Evolutionary conservation across 2,329 filamentous ascomycete genomes (phyloP), one percentile per base, ranked within the genome.

Genomic region (Fusarium siculi): DNA sequence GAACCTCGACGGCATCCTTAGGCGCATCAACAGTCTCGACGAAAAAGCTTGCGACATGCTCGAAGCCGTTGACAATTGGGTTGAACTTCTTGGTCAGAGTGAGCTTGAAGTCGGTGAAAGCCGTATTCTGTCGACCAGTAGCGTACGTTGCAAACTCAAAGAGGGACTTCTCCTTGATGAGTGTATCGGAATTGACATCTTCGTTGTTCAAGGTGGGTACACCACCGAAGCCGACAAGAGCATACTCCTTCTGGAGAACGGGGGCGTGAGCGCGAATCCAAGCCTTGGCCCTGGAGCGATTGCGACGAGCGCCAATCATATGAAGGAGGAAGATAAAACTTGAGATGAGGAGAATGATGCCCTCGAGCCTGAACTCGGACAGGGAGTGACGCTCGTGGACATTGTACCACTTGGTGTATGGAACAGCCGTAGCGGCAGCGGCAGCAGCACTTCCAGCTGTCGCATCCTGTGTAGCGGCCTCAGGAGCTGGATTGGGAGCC

Each of bases 401-500:
- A 63, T 95, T 94, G 85, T 98, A 99, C 96, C 96, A 99, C 86
- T 94, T 94, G 57, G 95, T 97, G 83, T 93, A 98, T 19, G 93
- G 93, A 32, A 87, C 85, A 47, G 81, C 83, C 28, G 65, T 66
- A 49, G 87, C 86, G 52, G 84, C 81, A 49, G 85, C 85, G 68
- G 88, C 86, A 54, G 83, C 82, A 46, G 85, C 81, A 32, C 83
- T 82, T 40, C 82, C 83, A 66, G 87, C 81, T 63, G 86, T 82
- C 72, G 87, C 83, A 67, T 86, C 83, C 66, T 83, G 83, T 49
- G 85, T 83, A 52, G 83, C 82, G 54, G 85, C 81, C 68, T 88
- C 84, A 64, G 88, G 88, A 30, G 86, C 82, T 63, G 93, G 91
- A 25, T 93, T 90, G 74, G 94, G 90, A 76, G 91, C 92, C 74